phyloP scores from a whole-genome alignment of 768 basidiomycete genomes.

The Hysterangium stoloniferum region DNA sequence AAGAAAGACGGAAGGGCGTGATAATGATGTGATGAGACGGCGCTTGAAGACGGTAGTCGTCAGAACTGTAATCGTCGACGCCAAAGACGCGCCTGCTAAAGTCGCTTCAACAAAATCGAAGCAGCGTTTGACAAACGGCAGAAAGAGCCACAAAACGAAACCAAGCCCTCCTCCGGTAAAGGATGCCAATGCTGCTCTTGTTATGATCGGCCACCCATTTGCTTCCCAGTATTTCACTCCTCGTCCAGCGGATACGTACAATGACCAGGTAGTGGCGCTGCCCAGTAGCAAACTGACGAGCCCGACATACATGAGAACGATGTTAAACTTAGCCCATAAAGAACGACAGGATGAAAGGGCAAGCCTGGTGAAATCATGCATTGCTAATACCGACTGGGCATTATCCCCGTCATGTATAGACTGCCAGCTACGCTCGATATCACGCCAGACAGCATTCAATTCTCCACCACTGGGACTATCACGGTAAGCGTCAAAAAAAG shows the following conservation, averaged over 20 bases:
- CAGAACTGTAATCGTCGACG: conserved; percentile 40
- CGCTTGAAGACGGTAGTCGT: conserved; percentile 26
- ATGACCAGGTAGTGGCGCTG: conserved; percentile 43
- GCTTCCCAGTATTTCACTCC: conserved; percentile 37
- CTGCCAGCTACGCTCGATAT: conserved; percentile 41
- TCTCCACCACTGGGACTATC: conserved; percentile 62
- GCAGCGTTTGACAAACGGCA: neutral
- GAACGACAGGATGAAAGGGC: conserved; percentile 67
- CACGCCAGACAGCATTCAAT: conserved; percentile 56
- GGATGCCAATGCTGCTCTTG: conserved; percentile 1
- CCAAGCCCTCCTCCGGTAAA: neutral
- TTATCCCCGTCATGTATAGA: conserved; percentile 21
- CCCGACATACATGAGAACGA: conserved; percentile 68
- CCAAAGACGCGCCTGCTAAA: conserved; percentile 33
- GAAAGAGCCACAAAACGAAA: neutral
- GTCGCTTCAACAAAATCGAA: neutral
- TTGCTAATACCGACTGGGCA: conserved; percentile 13
- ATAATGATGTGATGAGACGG: conserved; percentile 17
- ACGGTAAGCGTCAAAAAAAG: conserved; percentile 73
- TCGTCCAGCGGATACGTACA: conserved; percentile 43
- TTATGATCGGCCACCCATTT: conserved; percentile 20
- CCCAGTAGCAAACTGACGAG: conserved; percentile 51
- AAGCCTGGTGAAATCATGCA: conserved; percentile 46
- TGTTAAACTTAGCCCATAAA: conserved; percentile 94
- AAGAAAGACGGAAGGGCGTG: conserved; percentile 37